These are phyloP conservation scores for Naganishia onofrii DNA, from an alignment of 768 basidiomycete genomes.

Conservation along the genomic window DNA sequence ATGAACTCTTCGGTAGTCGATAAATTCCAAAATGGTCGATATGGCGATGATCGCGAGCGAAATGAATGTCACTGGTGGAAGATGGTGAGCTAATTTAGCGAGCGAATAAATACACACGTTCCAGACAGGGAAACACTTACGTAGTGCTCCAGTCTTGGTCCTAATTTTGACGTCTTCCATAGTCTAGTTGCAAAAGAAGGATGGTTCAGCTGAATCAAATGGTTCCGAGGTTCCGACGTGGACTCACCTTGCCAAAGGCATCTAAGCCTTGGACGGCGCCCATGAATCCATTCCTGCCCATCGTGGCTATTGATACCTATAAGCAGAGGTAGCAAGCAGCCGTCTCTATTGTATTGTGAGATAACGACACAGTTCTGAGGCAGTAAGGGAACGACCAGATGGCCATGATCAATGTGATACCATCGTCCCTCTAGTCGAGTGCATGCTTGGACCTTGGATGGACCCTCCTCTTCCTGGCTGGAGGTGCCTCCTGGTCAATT, in stretches of 20 bases:
- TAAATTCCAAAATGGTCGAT: slow-evolving; percentile 87
- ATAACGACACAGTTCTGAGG: background rate
- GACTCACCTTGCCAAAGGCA: slow-evolving; percentile 91
- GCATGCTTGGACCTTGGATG: background rate
- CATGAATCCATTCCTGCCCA: slow-evolving; percentile 53
- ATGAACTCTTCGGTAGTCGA: slow-evolving; percentile 85
- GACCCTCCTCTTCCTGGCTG: background rate
- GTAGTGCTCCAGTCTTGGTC: slow-evolving; percentile 85
- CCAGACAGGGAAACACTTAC: slow-evolving; percentile 58
- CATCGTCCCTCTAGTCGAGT: no score
- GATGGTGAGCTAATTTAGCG: slow-evolving; percentile 28
- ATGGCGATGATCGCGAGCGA: slow-evolving; percentile 88
- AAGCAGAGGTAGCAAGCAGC: background rate
- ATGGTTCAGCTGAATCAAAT: background rate
- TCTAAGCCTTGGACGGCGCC: slow-evolving; percentile 77
- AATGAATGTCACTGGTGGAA: slow-evolving; percentile 75
- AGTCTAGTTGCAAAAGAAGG: slow-evolving; percentile 61
- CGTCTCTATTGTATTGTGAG: background rate
- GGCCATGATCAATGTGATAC: background rate
- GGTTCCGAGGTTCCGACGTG: background rate
- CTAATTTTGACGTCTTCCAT: slow-evolving; percentile 99
- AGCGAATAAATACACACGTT: background rate
- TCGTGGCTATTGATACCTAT: slow-evolving; percentile 28
- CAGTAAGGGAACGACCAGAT: background rate
- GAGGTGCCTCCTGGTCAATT: slow-evolving; percentile 1